Base-by-base conservation (phyloP, 139 green algal species). In the Coccomyxa sp. region DNA sequence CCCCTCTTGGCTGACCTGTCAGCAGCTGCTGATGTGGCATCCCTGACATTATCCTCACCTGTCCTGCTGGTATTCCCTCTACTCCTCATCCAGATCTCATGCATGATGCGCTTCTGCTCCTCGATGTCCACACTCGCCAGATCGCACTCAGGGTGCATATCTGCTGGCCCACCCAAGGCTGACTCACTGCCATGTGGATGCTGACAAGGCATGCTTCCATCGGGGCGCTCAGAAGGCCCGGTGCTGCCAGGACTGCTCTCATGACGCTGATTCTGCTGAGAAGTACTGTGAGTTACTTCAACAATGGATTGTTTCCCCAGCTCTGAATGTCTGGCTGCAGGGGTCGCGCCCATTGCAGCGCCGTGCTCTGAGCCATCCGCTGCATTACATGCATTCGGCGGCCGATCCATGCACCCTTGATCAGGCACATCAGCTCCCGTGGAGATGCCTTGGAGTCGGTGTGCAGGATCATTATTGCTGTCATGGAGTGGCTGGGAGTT, bases 71-170 rank as follows among this genome's bases (percentile, higher is more conserved):
- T 25, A 30, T 23, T 76, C n/a, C 63, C 38, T 32, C 45, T 38
- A 59, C 71, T 85, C 28, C 76, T 25, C 75, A 86, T 57, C 68
- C 79, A 80, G 10, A 86, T 75, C 14, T 86, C 83, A 79, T 83
- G 83, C 80, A 87, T 58, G 57, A 87, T 87, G 58, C 80, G 84
- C 63, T 76, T 75, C 66, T 87, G 84, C 84, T 87, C 84, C 38
- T 60, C 84, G 58, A 87, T 23, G 76, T 87, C 76, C 14, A 87
- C 28, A 14, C 30, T n/a, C 10, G 17, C 31, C 11, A 79, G 18
- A 51, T n/a, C 27, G 16, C 17, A 27, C 0, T 57, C 63, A 76
- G 30, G 7, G 0, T 32, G 14, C 25, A 30, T 77, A 12, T 25
- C 11, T 32, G 28, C 16, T 32, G 15, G 4, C 30, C 23, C 9